Conservation (phyloP, 805 yeast genomes). For the Komagataella phaffii region DNA sequence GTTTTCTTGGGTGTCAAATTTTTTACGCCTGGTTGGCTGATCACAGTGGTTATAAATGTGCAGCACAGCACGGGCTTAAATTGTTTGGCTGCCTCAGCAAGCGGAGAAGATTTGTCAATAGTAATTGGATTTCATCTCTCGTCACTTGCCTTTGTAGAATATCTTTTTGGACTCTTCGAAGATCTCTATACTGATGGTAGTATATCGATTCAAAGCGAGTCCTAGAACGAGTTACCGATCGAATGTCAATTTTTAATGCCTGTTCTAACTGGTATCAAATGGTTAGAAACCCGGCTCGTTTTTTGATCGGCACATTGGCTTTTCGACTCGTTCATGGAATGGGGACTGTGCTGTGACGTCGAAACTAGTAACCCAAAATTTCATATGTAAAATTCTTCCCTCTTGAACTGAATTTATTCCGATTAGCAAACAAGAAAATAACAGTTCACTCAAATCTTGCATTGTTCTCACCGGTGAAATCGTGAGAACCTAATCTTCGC, state of each 20-base stretch:
- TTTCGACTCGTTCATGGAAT: background rate
- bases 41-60: too few relatives aligned
- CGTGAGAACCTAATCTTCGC: background rate
- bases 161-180: constrained; percentile 21
- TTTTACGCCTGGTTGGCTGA: too few relatives aligned
- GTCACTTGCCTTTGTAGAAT: background rate
- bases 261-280: background rate
- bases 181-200: constrained; percentile 21
- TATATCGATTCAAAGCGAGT: constrained; percentile 25
- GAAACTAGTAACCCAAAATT: background rate
- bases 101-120: background rate
- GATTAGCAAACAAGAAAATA: background rate
- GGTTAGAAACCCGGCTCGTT: background rate
- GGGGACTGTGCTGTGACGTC: background rate
- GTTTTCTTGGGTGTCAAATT: too few relatives aligned
- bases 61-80: background rate
- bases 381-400: background rate
- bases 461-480: background rate
- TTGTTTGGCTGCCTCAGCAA: background rate
- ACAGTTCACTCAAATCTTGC: background rate
- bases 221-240: constrained; percentile 9
- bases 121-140: background rate
- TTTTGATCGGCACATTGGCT: background rate
- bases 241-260: constrained; percentile 4
- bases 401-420: background rate